A percentile compares a stretch with the other conserved stretches of the same genome.
phyloP scores from a whole-genome alignment of 78 protist genomes.

The Reticulomyxa filosa region DNA sequence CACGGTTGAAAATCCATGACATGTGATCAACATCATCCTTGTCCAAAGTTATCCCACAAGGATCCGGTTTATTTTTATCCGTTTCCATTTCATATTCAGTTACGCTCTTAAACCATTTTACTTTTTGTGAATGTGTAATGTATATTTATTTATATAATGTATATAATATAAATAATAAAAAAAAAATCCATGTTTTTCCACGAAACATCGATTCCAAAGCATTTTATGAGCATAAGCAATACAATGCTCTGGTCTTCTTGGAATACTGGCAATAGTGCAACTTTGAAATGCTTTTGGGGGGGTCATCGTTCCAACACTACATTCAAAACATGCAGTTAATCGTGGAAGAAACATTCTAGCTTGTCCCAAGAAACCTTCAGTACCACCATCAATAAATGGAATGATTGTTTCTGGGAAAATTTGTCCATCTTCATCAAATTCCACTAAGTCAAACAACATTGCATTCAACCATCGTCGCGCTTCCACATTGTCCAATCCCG shows the following conservation, averaged over 20 bases:
- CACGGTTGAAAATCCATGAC: constrained; percentile 48
- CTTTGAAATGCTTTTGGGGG: constrained; percentile 60
- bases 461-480: constrained; percentile 77
- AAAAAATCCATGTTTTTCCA: too few species aligned
- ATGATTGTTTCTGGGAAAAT: constrained; percentile 31
- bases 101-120: too few species aligned
- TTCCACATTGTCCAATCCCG: constrained; percentile 89
- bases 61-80: too few species aligned
- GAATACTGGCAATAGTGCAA: constrained; percentile 71
- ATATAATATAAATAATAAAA: not conserved
- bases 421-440: not conserved
- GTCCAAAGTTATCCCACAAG: too few species aligned
- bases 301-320: constrained; percentile 21
- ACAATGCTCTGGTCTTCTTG: constrained; percentile 1
- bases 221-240: constrained; percentile 50
- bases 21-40: constrained; percentile 70
- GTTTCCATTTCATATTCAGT: too few species aligned
- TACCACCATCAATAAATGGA: constrained; percentile 86
- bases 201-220: too few species aligned
- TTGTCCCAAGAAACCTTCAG: constrained; percentile 77
- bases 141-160: not conserved
- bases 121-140: too few species aligned
- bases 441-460: constrained; percentile 20
- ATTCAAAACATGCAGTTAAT: constrained; percentile 70
- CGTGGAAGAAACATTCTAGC: constrained; percentile 73